Base-by-base conservation (phyloP, 2,329 filamentous ascomycete species). In the Sporothrix humicola region DNA sequence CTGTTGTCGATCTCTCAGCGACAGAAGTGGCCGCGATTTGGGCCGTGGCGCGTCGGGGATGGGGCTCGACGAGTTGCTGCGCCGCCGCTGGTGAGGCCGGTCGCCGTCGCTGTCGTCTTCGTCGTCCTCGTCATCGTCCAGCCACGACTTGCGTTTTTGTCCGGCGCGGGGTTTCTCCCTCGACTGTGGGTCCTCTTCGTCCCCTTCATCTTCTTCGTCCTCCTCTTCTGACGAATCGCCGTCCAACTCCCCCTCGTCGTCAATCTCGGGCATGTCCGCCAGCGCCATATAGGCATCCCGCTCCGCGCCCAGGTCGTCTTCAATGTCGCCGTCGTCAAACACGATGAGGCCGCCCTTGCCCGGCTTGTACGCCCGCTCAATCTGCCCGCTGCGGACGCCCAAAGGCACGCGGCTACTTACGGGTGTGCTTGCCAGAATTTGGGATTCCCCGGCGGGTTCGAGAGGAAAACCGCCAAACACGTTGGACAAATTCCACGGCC, bases 281-380 rank as follows among this genome's bases (percentile, higher is more conserved):
- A 98, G 84, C n/a, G 92, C 91, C 76, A 93, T 88, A 79, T 97
- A 98, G 54, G 96, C 95, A 74, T 93, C 90, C 77, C 90, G 88
- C 82, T 98, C 94, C 0, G 84, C 84, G 13, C 82, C 82, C 48
- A 99, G 84, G 48, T 95, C 93, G 77, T 95, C 92, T 77, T 95
- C 92, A 69, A 99, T 95, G 81, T 99, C 96, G 1, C 95, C 96
- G 79, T 98, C 96, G 79, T 98, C 96, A 81, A 96, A 97, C 1
- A 98, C 94, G 75, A 99, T 89, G 58, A 99, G 92, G 0, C 96
- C 96, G 20, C 95, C 95, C 79, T 88, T 92, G 44, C 93, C 92
- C 5, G 93, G 90, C 76, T 89, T 91, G 80, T 97, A 98, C 0
- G 87, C 84, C 15, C 89, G 87, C 37, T 88, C 86, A 69, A 98